phyloP scores from a whole-genome alignment of 768 basidiomycete genomes.

The Amanita pallidorosea region DNA sequence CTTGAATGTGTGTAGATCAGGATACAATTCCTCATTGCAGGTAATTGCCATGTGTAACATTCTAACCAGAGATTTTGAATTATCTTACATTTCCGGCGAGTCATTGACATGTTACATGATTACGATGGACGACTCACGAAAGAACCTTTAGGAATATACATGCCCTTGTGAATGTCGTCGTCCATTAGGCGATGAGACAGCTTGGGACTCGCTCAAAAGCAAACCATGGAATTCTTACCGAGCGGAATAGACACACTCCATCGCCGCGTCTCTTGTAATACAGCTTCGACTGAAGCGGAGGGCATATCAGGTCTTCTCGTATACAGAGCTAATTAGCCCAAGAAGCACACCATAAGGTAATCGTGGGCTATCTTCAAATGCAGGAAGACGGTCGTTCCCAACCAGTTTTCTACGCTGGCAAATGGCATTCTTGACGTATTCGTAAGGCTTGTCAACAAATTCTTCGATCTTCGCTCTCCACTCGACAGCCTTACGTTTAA shows the following conservation, averaged over 20 bases:
- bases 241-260: slow-evolving; percentile 51
- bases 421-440: slow-evolving; percentile 45
- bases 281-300: slow-evolving; percentile 28
- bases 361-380: slow-evolving; percentile 39
- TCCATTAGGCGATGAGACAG: slow-evolving; percentile 42
- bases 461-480: slow-evolving; percentile 61
- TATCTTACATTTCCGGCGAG: slow-evolving; percentile 16
- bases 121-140: slow-evolving; percentile 23
- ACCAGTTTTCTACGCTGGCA: slow-evolving; percentile 30
- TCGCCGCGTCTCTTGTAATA: slow-evolving; percentile 46
- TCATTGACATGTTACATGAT: background rate
- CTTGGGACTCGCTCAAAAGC: background rate
- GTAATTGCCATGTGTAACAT: slow-evolving; percentile 27
- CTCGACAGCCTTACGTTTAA: slow-evolving; percentile 43
- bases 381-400: slow-evolving; percentile 46
- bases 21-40: slow-evolving; percentile 38
- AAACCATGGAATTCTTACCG: slow-evolving; percentile 23
- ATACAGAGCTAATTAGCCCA: background rate
- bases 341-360: slow-evolving; percentile 40
- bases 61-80: slow-evolving; percentile 54
- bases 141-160: slow-evolving; percentile 53
- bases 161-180: slow-evolving; percentile 50
- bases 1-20: slow-evolving; percentile 36
- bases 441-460: slow-evolving; percentile 56
- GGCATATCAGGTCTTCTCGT: background rate